These are phyloP conservation scores for Aphanomyces euteiches DNA, from an alignment of 352 stramenopile species.

Conservation along the genomic window DNA sequence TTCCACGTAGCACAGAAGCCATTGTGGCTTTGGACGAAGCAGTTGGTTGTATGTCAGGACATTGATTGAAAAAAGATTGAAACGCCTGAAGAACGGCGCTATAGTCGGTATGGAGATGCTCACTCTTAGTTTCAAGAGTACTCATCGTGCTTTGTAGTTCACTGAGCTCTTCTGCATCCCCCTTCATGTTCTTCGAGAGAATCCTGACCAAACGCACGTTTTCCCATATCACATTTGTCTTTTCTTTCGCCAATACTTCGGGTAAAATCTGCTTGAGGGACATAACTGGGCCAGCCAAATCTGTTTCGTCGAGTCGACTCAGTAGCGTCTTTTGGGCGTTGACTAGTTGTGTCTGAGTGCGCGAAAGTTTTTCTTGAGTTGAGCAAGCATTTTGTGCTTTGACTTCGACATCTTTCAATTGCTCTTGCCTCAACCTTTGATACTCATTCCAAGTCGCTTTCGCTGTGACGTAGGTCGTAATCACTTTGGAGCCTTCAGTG, in stretches of 20 bases:
- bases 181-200: conserved; percentile 60
- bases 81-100: conserved; percentile 40
- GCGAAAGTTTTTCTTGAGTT: background rate
- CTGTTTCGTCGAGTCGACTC: background rate
- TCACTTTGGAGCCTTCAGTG: background rate
- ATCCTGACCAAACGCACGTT: conserved; percentile 73
- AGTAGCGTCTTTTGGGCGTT: background rate
- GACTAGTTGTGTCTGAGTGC: no score
- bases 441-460: background rate
- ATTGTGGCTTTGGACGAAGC: conserved; percentile 3
- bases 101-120: conserved; percentile 38
- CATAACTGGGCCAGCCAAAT: background rate
- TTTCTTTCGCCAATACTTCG: background rate
- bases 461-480: background rate
- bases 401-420: background rate
- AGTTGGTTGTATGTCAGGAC: background rate
- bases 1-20: conserved; percentile 14
- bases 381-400: background rate
- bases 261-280: background rate
- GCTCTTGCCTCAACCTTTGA: background rate
- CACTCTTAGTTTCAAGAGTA: conserved; percentile 45
- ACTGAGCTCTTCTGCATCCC: conserved; percentile 46
- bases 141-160: conserved; percentile 47
- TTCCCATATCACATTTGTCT: conserved; percentile 44
- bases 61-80: background rate